A percentile compares a stretch with the other conserved stretches of the same genome.
Evolutionary conservation across 2,329 filamentous ascomycete genomes (phyloP).

Genomic region (Coleophoma crateriformis): DNA sequence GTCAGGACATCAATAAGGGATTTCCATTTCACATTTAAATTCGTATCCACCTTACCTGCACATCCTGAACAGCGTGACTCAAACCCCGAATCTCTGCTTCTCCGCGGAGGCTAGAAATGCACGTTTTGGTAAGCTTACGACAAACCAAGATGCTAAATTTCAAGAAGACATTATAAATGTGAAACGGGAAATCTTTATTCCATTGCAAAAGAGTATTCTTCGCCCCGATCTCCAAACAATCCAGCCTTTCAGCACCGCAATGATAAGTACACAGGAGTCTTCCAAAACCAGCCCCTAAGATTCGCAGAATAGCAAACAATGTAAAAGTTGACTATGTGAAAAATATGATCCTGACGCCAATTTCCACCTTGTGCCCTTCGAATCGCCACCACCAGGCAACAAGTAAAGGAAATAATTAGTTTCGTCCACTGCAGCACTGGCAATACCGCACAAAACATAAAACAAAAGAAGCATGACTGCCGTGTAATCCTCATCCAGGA

Average conservation of each 20-base stretch:
- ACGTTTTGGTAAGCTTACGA: too few relatives aligned
- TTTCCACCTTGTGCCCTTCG: conserved; percentile 10
- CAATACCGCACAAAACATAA: conserved; percentile 20
- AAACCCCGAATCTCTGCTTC: too few relatives aligned
- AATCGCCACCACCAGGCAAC: conserved; percentile 14
- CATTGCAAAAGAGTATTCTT: conserved; percentile 15
- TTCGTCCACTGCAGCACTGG: conserved; percentile 16
- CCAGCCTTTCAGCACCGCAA: conserved; percentile 7
- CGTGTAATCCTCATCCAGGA: conserved; percentile 18
- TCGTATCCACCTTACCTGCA: too few relatives aligned
- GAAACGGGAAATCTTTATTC: conserved; percentile 18
- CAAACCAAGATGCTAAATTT: too few relatives aligned
- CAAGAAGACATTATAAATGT: neutral
- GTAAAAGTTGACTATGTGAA: conserved; percentile 15
- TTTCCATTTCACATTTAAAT: too few relatives aligned
- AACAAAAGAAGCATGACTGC: conserved; percentile 14
- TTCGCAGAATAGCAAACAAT: conserved; percentile 1
- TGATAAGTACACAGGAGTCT: conserved; percentile 27
- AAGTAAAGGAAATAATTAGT: conserved; percentile 21
- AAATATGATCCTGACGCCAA: conserved; percentile 19
- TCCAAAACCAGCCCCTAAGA: conserved; percentile 13
- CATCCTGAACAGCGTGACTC: too few relatives aligned
- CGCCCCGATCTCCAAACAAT: conserved; percentile 8
- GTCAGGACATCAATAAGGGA: too few relatives aligned
- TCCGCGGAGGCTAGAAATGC: too few relatives aligned